Base-by-base conservation (phyloP, 116 monocot genomes). In the Iris pallida region DNA sequence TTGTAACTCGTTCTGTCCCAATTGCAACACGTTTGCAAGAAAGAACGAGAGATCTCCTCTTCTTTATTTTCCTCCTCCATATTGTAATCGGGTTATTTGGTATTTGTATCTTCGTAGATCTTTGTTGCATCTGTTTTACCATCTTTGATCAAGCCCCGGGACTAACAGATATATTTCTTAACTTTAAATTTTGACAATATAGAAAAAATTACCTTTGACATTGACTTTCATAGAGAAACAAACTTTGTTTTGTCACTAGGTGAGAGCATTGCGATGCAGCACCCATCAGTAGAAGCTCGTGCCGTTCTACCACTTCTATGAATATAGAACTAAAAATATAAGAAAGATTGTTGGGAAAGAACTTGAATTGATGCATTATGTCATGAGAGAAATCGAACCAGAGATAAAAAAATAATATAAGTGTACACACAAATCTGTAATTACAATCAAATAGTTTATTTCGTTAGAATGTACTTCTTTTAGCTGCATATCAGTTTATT, bases 291-390 rank as follows among this genome's bases (percentile, higher is more conserved):
- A 75, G 85, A 85, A 43, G 90, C 90, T 12, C 99, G 81, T 57
- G 99, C 99, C 43, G 99, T 99, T 71, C 99, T 88, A 59, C 99
- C 99, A 90, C 99, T 90, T 93, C 99, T 80, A 62, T 99, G 99
- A 41, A 99, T 85, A 79, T 99, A 99, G 79, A 99, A 90, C 99
- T 99, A 65, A 61, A 55, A 77, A 59, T 63, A 49, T 55, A 59
- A 16, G 0, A n/a, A 55, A 44, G 14, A 69, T 55, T 55, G 30
- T 16, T 30, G 16, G 16, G 18, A 20, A 12, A 71, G 54, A 53
- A 62, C 8, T 45, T 51, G 55, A 45, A 16, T 55, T 3, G 15
- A 67, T 20, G 30, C 5, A 30, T 14, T 42, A 16, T 54, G 51
- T 16, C 10, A 51, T 55, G 42, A 9, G 17, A 9, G 12, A 5